These are phyloP conservation scores for Skeletonema marinoi DNA, from an alignment of 108 stramenopile species.

Conservation along the genomic window DNA sequence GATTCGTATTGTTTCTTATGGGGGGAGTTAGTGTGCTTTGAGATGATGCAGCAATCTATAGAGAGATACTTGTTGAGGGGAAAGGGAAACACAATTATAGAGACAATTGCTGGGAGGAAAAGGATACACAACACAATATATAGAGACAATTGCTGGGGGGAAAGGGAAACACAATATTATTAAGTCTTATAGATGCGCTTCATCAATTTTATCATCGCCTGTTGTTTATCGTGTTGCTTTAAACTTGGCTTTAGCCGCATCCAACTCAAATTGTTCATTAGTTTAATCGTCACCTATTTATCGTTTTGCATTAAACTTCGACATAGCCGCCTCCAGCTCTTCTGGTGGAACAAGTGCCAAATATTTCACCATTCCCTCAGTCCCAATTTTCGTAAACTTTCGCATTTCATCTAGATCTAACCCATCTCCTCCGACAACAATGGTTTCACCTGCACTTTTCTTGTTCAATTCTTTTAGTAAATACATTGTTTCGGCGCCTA, in stretches of 20 bases:
- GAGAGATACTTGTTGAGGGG: neutral
- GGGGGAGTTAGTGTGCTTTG: slow-evolving; percentile 12
- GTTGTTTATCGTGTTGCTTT: neutral
- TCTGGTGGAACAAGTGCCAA: slow-evolving; percentile 68
- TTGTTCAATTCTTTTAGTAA: slow-evolving; percentile 43
- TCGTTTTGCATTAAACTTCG: slow-evolving; percentile 14
- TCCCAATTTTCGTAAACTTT: slow-evolving; percentile 31
- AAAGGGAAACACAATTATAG: neutral
- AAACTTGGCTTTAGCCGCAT: slow-evolving; percentile 34
- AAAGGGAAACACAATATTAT: neutral
- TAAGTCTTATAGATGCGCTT: neutral
- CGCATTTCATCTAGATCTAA: slow-evolving; percentile 56
- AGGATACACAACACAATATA: too few relatives aligned
- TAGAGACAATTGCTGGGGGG: neutral
- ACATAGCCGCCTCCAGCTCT: slow-evolving; percentile 52
- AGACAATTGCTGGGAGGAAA: too few relatives aligned
- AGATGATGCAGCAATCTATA: too few relatives aligned
- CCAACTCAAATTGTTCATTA: slow-evolving; percentile 38
- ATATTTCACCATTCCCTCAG: slow-evolving; percentile 69
- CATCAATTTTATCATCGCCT: neutral
- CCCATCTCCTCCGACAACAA: slow-evolving; percentile 18
- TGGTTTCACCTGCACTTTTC: neutral
- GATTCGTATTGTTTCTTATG: slow-evolving; percentile 87
- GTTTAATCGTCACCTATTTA: neutral
- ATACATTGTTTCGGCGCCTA: slow-evolving; percentile 65